Evolutionary conservation across 2,329 filamentous ascomycete species (phyloP).

Genomic region (Helotiales sp.): DNA sequence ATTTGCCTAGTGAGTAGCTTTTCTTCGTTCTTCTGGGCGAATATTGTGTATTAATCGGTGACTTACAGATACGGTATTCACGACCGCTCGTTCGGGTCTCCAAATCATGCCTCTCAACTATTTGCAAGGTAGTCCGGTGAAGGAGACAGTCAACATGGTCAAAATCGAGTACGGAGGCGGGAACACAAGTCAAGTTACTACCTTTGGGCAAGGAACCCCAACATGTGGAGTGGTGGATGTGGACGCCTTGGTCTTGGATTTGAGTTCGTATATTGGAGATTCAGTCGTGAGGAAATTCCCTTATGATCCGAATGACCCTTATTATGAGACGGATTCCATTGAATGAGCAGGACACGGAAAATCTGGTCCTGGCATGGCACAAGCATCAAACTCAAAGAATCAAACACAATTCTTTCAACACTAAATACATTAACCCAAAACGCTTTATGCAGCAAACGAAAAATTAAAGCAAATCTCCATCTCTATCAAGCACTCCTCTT

Average conservation of each 20-base stretch:
- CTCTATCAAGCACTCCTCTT: not conserved
- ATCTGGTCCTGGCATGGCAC: too few relatives aligned
- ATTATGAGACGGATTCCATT: conserved; percentile 35
- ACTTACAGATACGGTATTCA: conserved; percentile 44
- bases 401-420: too few relatives aligned
- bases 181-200: conserved; percentile 30
- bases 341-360: conserved; percentile 17
- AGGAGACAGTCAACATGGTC: conserved; percentile 42
- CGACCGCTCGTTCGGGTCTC: conserved; percentile 4
- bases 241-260: conserved; percentile 27
- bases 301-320: conserved; percentile 38
- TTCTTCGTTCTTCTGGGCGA: too few relatives aligned
- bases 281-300: conserved; percentile 41
- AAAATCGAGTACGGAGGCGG: conserved; percentile 40
- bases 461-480: too few relatives aligned
- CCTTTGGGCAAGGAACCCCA: conserved; percentile 36
- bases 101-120: conserved; percentile 9
- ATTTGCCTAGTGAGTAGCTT: too few relatives aligned
- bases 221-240: conserved; percentile 33
- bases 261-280: conserved; percentile 37
- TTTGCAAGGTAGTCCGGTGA: conserved; percentile 6
- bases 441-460: too few relatives aligned
- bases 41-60: too few relatives aligned
- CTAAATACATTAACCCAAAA: too few relatives aligned
- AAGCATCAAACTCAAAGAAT: too few relatives aligned